Conservation (phyloP, 1,139 yeast species). For the Wickerhamomyces sp. region DNA sequence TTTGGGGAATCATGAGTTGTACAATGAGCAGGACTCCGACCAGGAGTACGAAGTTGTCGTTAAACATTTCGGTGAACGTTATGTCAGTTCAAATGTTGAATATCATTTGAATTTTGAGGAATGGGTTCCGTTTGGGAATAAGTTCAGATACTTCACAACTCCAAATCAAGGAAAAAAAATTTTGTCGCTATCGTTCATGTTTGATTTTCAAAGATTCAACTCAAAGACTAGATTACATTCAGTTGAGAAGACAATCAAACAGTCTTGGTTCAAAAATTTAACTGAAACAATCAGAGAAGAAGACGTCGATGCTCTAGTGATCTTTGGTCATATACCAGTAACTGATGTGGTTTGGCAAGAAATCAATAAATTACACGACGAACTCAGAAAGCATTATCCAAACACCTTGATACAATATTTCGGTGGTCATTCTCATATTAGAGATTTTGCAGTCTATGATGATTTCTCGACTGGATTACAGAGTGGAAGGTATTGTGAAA, state of each 20-base stretch:
- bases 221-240: constrained; percentile 59
- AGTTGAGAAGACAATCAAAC: constrained; percentile 47
- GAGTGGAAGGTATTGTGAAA: constrained; percentile 90
- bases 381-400: constrained; percentile 56
- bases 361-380: constrained; percentile 42
- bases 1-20: constrained; percentile 90
- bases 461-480: constrained; percentile 67
- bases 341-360: constrained; percentile 48
- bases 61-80: constrained; percentile 55
- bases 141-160: constrained; percentile 62
- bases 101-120: constrained; percentile 41
- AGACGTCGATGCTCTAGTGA: constrained; percentile 58
- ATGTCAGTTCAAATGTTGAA: constrained; percentile 81
- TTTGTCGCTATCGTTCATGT: constrained; percentile 74
- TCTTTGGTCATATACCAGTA: constrained; percentile 82
- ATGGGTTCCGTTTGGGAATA: constrained; percentile 64
- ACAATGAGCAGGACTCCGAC: constrained; percentile 58
- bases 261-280: constrained; percentile 61
- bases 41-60: constrained; percentile 63
- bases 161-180: constrained; percentile 45
- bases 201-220: constrained; percentile 66
- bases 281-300: constrained; percentile 36
- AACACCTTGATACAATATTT: constrained; percentile 69
- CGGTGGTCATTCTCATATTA: constrained; percentile 92
- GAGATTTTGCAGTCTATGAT: constrained; percentile 77